Conservation (phyloP, 306 rosid genomes). For the Oxytropis ochrocephala region DNA sequence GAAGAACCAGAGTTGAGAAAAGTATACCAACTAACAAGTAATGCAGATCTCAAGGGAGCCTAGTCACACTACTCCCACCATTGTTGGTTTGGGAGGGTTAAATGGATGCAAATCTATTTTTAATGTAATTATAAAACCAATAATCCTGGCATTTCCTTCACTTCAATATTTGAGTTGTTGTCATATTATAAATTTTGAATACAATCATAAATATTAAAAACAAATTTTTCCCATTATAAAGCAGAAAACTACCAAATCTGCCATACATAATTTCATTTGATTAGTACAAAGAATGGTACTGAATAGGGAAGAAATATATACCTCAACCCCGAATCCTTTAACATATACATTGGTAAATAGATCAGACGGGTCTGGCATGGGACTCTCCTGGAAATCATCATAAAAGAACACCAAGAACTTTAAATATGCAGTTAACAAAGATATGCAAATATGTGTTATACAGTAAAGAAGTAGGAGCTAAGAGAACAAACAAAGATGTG, state of each 20-base stretch:
- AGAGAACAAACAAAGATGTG: neutral
- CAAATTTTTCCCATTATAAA: neutral
- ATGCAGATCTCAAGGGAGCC: neutral
- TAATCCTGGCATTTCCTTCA: neutral
- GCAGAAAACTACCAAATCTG: neutral
- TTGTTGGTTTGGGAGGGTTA: neutral
- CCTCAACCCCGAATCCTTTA: constrained; percentile 74
- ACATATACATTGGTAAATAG: constrained; percentile 60
- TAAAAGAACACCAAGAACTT: constrained; percentile 9
- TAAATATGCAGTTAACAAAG: neutral
- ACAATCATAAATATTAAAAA: neutral
- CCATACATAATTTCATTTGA: neutral
- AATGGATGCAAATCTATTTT: neutral
- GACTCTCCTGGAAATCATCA: constrained; percentile 67
- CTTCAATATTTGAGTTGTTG: neutral
- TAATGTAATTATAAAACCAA: neutral
- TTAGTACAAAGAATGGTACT: too few species aligned
- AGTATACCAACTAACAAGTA: neutral
- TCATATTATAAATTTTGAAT: neutral
- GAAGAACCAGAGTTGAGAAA: constrained; percentile 9
- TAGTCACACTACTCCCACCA: neutral
- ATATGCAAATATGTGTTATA: neutral
- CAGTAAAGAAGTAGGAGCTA: neutral
- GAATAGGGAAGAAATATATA: constrained; percentile 21
- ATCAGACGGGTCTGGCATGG: constrained; percentile 73